Evolutionary conservation across 257 asterid species (phyloP), one percentile per base, ranked within the genome.

Genomic region (Solanum paucissectum): DNA sequence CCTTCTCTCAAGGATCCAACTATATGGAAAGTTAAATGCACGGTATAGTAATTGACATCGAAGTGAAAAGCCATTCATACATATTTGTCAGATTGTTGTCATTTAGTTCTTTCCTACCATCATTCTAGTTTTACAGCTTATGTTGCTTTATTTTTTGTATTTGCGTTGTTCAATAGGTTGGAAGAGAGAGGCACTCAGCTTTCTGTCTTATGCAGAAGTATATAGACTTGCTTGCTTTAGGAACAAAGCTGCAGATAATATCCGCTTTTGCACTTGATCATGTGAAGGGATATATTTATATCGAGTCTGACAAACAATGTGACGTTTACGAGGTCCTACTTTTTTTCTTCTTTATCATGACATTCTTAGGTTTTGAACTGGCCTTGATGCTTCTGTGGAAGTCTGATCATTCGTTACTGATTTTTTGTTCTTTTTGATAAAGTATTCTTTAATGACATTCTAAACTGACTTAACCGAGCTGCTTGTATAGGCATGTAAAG

Each of bases 21-120:
- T 37, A 89, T 95, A 83, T 97, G 99, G 99, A 97, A 93, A 91
- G 99, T 97, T 82, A 97, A 97, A 94, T 97, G 99, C 95, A 92
- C 90, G 99, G 99, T 97, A 93, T 11, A 38, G 38, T 86, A 23
- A 44, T 46, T 20, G 44, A 82, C 12, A 32, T 27, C 42, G 33
- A 82, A 82, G 4, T 82, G 85, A 49, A 82, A 49, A 29, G 32
- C 33, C 85, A 82, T 6, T 13, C 40, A 81, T 81, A 25, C 77
- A 13, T 55, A 37, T 20, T 74, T 85, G 72, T 87, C 36, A 76
- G 66, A 82, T 46, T 81, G 83, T 60, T 87, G 42, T 83, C 85
- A 27, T 79, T 79, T 25, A 60, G 55, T 33, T 52, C 83, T 77
- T 46, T 37, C 25, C 73, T 34, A 77, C 44, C 40, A 7, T 46